Evolutionary conservation across 2,329 filamentous ascomycete species (phyloP).

Genomic region (Calonectria hongkongensis): DNA sequence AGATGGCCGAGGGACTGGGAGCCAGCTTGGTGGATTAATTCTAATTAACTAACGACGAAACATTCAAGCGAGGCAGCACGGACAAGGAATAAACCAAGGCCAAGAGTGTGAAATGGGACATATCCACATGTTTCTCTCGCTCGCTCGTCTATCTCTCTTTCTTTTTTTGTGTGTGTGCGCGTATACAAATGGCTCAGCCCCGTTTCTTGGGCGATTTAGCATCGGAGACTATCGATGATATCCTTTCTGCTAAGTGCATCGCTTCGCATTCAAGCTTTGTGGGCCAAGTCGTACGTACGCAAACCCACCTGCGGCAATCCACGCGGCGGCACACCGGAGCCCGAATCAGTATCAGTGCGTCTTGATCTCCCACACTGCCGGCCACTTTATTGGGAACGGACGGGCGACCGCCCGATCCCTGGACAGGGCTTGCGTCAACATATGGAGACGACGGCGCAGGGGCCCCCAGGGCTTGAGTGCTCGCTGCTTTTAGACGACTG

Average conservation of each 20-base stretch:
- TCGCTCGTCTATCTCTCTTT: background rate
- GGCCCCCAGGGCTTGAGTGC: background rate
- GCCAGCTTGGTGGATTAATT: conserved; percentile 22
- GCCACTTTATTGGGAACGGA: conserved; percentile 26
- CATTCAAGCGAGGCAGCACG: conserved; percentile 24
- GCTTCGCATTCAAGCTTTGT: background rate
- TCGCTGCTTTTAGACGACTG: background rate
- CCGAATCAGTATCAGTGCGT: background rate
- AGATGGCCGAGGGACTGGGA: background rate
- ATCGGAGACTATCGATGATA: background rate
- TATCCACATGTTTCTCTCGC: background rate
- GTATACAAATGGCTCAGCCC: background rate
- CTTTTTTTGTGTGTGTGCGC: background rate
- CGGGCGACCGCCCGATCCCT: conserved; percentile 46
- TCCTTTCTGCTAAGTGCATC: background rate
- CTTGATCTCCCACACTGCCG: conserved; percentile 23
- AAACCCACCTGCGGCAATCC: conserved; percentile 27
- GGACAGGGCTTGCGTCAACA: conserved; percentile 45
- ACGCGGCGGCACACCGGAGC: conserved; percentile 18
- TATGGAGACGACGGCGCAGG: conserved; percentile 16
- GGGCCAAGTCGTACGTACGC: conserved; percentile 26
- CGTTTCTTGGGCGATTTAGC: background rate
- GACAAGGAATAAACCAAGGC: background rate
- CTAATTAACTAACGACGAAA: conserved; percentile 18
- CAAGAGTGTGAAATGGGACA: background rate